phyloP scores from a whole-genome alignment of 2,329 filamentous ascomycete species.

The Anthostomella pinea region DNA sequence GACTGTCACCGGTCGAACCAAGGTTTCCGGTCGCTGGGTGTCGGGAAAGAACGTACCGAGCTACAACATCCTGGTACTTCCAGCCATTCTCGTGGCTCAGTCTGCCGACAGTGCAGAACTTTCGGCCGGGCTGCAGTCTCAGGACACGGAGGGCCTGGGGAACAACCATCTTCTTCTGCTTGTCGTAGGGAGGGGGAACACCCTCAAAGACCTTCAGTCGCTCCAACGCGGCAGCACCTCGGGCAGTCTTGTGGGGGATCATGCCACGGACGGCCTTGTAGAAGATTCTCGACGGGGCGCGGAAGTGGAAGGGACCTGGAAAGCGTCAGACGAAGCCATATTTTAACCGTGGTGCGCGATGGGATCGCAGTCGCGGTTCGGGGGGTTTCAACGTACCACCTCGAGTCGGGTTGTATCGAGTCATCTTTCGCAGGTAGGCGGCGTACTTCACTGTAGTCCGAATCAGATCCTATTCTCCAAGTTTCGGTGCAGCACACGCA shows the following conservation, averaged over 20 bases:
- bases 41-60: conserved; percentile 87
- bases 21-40: no score
- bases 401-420: conserved; percentile 98
- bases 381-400: conserved; percentile 66
- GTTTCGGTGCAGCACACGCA: conserved; percentile 1
- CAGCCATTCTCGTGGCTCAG: conserved; percentile 99
- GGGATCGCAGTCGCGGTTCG: conserved; percentile 18
- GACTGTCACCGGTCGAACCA: no score
- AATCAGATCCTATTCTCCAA: conserved; percentile 42
- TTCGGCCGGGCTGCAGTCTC: conserved; percentile 96
- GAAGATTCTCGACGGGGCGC: conserved; percentile 98
- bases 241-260: conserved; percentile 99
- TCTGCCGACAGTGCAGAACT: conserved; percentile 99
- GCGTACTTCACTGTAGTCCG: conserved; percentile 93
- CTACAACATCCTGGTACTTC: conserved; percentile 99
- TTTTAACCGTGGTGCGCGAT: no score
- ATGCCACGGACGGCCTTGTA: conserved; percentile 99
- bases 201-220: conserved; percentile 99
- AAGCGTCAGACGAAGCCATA: conserved; percentile 30
- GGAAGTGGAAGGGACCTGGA: conserved; percentile 98
- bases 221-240: conserved; percentile 93
- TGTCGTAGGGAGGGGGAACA: conserved; percentile 98
- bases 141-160: conserved; percentile 96
- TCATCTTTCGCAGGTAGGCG: conserved; percentile 99
- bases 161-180: conserved; percentile 99